Base-by-base conservation (phyloP, 2,329 filamentous ascomycete genomes). In the Graphiopsis chlorocephala region DNA sequence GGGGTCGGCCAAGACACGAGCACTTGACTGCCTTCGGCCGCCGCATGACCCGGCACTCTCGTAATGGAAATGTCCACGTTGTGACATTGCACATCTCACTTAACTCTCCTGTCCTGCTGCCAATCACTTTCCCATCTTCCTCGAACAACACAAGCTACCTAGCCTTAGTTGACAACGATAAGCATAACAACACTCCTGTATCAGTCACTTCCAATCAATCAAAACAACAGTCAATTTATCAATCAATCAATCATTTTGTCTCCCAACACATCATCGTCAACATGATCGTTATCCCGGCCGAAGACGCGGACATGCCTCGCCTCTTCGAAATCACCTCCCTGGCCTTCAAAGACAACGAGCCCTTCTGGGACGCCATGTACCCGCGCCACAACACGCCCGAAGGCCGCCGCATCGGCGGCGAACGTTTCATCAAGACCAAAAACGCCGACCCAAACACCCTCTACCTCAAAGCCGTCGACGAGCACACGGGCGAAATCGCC, bases 401-500 rank as follows among this genome's bases (percentile, higher is more conserved):
- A 47, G 73, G 74, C 10, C 67, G 71, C 14, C 59, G 64, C 25
- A 55, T 65, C 17, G 73, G 71, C 23, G 67, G 64, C 26, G 70
- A 71, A 33, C 67, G 72, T 7, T 69, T 75, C 65, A 33, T 55
- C n/a, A 23, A 66, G 47, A 64, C 57, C 61, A 68, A 69, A 31
- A 63, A 67, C 12, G 64, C 67, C 4, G 72, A 73, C 47, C 68
- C 69, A 0, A 38, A 66, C 50, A 72, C 69, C 4, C 70, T 64
- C 3, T 75, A 68, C 63, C 26, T 75, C 35, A 75, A 75, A 61
- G 73, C 74, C 8, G 71, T 75, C 15, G 70, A 73, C 55, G 33
- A 61, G 3, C 64, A 66, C 4, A 71, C 67, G 3, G 68, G 68
- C 20, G 67, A 66, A 15, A 74, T 75, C 42, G 63, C 72, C 35